Conservation (phyloP, 495 filamentous ascomycete species). For the Saxophila tyrrhenica region DNA sequence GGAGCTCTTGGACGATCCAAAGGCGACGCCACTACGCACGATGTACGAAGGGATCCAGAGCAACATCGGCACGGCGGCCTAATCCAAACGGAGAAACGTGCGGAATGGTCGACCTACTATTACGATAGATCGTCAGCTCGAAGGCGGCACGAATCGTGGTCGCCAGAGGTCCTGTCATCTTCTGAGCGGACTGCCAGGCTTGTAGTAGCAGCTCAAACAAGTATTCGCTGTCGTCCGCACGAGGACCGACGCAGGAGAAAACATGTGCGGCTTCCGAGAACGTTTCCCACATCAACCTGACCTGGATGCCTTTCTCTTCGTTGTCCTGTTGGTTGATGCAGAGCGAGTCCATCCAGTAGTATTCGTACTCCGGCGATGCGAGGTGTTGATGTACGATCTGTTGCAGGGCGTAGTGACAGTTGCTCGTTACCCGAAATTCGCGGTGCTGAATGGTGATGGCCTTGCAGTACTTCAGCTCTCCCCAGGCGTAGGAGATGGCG, state of each 20-base stretch:
- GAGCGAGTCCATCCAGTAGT: background rate
- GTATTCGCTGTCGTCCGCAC: background rate
- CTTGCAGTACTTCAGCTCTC: background rate
- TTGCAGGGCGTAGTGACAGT: background rate
- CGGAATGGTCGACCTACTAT: no score
- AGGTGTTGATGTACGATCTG: background rate
- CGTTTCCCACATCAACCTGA: background rate
- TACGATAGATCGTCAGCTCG: no score
- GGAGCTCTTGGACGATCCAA: background rate
- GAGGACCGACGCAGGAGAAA: background rate
- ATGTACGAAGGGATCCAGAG: background rate
- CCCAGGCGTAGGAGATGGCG: background rate
- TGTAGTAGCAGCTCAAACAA: background rate
- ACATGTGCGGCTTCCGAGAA: background rate
- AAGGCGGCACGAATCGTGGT: background rate
- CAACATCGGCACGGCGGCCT: no score
- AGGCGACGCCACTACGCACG: background rate
- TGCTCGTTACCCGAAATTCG: background rate
- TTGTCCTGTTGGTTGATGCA: background rate
- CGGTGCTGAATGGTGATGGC: background rate
- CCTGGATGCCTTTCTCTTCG: background rate
- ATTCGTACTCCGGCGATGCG: background rate
- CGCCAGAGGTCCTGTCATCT: background rate
- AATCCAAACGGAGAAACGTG: no score
- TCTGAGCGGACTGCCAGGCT: background rate